phyloP scores from a whole-genome alignment of 2,329 filamentous ascomycete genomes.

The Sporothrix brasiliensis region DNA sequence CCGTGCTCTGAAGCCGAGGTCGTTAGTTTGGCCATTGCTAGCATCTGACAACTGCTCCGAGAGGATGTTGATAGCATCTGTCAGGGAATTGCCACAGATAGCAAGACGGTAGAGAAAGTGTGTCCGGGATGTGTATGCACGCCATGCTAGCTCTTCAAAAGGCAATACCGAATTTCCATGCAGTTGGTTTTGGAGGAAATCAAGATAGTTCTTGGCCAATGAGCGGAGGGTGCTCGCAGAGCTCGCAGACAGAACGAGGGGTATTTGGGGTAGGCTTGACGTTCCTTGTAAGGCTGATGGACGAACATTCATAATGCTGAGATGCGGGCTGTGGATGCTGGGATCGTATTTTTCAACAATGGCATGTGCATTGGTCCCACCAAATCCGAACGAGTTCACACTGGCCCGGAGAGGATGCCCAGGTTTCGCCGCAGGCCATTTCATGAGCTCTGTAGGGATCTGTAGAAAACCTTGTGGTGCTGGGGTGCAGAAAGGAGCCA shows the following conservation, averaged over 20 bases:
- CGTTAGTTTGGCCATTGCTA: neutral
- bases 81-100: neutral
- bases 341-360: conserved; percentile 52
- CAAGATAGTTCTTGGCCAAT: neutral
- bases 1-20: conserved; percentile 22
- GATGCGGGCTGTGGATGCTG: conserved; percentile 41
- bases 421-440: conserved; percentile 41
- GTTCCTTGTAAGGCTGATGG: neutral
- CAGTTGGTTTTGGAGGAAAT: neutral
- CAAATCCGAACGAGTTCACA: conserved; percentile 61
- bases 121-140: neutral
- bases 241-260: conserved; percentile 21
- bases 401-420: conserved; percentile 51
- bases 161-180: conserved; percentile 33
- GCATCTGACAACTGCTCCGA: conserved; percentile 2
- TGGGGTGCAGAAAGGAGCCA: conserved; percentile 43
- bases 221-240: conserved; percentile 20
- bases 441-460: conserved; percentile 35
- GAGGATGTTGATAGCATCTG: conserved; percentile 15
- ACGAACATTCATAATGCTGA: conserved; percentile 31
- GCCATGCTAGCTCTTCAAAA: conserved; percentile 24
- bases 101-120: conserved; percentile 25
- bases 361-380: conserved; percentile 59
- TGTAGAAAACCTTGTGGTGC: conserved; percentile 35
- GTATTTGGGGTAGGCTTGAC: neutral